Conservation (phyloP, 495 filamentous ascomycete genomes). For the Daldinia loculata region DNA sequence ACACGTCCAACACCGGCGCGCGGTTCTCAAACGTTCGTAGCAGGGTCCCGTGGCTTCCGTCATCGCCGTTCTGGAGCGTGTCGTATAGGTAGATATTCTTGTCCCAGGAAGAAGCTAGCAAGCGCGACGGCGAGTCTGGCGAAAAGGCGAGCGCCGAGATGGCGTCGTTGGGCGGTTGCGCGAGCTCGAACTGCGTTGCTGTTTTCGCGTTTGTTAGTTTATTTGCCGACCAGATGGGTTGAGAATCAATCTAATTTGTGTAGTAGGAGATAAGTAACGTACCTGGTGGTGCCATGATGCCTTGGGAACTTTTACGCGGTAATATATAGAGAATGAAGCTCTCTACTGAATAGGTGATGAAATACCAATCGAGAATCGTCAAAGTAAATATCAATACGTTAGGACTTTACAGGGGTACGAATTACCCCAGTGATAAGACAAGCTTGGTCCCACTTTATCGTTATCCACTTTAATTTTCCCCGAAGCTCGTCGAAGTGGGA, state of each 20-base stretch:
- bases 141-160: slow-evolving; percentile 89
- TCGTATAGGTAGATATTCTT: slow-evolving; percentile 92
- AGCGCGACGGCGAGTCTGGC: slow-evolving; percentile 68
- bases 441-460: slow-evolving; percentile 22
- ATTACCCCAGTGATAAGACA: slow-evolving; percentile 35
- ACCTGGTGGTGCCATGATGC: slow-evolving; percentile 52
- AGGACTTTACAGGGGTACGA: slow-evolving; percentile 24
- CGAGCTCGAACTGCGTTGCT: slow-evolving; percentile 75
- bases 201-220: slow-evolving; percentile 30
- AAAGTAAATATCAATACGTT: slow-evolving; percentile 41
- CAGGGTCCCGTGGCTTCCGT: slow-evolving; percentile 65
- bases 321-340: not conserved
- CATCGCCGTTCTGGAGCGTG: slow-evolving; percentile 61
- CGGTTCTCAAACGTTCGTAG: slow-evolving; percentile 79
- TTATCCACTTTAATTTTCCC: slow-evolving; percentile 39
- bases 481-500: slow-evolving; percentile 27
- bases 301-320: not conserved
- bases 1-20: slow-evolving; percentile 89
- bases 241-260: not conserved
- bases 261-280: slow-evolving; percentile 3
- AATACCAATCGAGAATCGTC: not conserved
- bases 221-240: not conserved
- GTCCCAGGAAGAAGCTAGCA: slow-evolving; percentile 96
- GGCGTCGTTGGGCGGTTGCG: slow-evolving; percentile 82
- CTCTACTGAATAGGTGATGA: not conserved